phyloP scores from a whole-genome alignment of 306 rosid genomes.

The Vicia faba region DNA sequence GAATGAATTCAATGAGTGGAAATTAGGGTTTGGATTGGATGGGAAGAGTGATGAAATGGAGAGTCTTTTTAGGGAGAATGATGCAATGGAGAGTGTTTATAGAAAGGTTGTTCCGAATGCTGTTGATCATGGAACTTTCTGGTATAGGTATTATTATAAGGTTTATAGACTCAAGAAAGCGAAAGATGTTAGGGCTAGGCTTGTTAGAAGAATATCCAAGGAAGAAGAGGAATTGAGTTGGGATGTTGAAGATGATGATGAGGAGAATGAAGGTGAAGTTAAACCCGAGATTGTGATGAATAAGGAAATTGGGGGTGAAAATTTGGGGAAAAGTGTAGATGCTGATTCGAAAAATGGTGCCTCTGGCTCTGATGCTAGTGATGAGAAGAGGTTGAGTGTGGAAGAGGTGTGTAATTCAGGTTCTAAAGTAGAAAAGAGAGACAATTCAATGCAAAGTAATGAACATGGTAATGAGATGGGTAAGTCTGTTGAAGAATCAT shows the following conservation, averaged over 20 bases:
- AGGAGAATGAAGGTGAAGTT: conserved; percentile 36
- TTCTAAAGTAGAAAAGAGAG: conserved; percentile 26
- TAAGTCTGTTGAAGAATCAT: conserved; percentile 37
- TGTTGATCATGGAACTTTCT: conserved; percentile 65
- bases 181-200: conserved; percentile 65
- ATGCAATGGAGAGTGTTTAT: conserved; percentile 53
- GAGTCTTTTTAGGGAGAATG: conserved; percentile 57
- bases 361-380: conserved; percentile 22
- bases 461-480: conserved; percentile 39
- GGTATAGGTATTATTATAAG: conserved; percentile 78
- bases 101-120: conserved; percentile 57
- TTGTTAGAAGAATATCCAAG: conserved; percentile 63
- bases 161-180: conserved; percentile 67
- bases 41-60: conserved; percentile 63
- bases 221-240: conserved; percentile 92
- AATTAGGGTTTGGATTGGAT: conserved; percentile 50
- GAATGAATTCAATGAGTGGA: conserved; percentile 64
- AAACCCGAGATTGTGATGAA: conserved; percentile 30
- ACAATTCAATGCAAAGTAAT: conserved; percentile 18
- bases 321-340: conserved; percentile 24
- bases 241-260: conserved; percentile 77
- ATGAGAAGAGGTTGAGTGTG: conserved; percentile 34
- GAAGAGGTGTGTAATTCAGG: conserved; percentile 38
- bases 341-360: conserved; percentile 28
- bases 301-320: conserved; percentile 45